These are phyloP conservation scores for Linum usitatissimum DNA, from an alignment of 345 rosid genomes.

Conservation along the genomic window DNA sequence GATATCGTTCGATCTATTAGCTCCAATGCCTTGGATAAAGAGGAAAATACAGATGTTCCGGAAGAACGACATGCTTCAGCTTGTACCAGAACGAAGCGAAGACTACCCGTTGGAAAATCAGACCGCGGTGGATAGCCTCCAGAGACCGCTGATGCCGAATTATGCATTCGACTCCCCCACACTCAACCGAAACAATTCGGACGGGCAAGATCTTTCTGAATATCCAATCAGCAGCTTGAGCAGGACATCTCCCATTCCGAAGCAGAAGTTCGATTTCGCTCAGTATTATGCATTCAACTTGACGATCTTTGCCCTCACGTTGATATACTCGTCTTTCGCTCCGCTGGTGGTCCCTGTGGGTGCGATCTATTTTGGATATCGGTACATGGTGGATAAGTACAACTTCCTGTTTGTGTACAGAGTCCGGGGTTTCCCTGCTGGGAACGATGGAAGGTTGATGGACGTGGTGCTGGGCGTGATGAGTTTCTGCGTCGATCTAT, in stretches of 20 bases:
- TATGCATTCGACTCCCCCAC: slow-evolving; percentile 54
- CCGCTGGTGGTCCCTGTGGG: slow-evolving; percentile 95
- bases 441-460: slow-evolving; percentile 96
- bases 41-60: slow-evolving; percentile 68
- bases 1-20: slow-evolving; percentile 77
- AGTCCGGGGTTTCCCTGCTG: slow-evolving; percentile 92
- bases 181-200: slow-evolving; percentile 30
- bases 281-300: slow-evolving; percentile 91
- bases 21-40: slow-evolving; percentile 98
- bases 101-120: slow-evolving; percentile 74
- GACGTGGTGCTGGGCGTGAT: slow-evolving; percentile 73
- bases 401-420: slow-evolving; percentile 88
- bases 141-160: slow-evolving; percentile 59
- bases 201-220: slow-evolving; percentile 62
- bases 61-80: slow-evolving; percentile 93
- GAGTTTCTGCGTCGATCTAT: slow-evolving; percentile 86
- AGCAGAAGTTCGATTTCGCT: slow-evolving; percentile 91
- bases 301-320: slow-evolving; percentile 82
- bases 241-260: slow-evolving; percentile 81
- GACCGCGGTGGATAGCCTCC: slow-evolving; percentile 37
- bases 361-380: slow-evolving; percentile 82
- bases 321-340: slow-evolving; percentile 87
- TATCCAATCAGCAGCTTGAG: slow-evolving; percentile 75
- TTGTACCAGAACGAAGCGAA: slow-evolving; percentile 83
- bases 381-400: slow-evolving; percentile 92